Base-by-base conservation (phyloP, 2,329 filamentous ascomycete species). In the Trichophyton equinum region DNA sequence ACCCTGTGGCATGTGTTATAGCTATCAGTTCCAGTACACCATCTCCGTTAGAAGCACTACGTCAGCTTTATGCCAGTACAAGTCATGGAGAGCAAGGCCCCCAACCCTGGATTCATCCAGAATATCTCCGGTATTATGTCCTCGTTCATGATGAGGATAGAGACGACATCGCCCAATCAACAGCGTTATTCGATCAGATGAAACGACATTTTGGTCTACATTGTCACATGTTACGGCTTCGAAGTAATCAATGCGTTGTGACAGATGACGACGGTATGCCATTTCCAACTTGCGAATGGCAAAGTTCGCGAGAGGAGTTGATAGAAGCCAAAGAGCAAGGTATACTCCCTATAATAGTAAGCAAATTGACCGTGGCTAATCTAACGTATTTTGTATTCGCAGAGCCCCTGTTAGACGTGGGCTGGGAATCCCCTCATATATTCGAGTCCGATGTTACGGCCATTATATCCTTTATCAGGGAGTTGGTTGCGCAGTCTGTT, bases 161-260 rank as follows among this genome's bases (percentile, higher is more conserved):
- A 63, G 92, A 96, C 69, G 91, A 99, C 71, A 95, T 97, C 63
- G 84, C 84, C 42, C 88, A 91, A 74, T 95, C 91, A 11, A 92
- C 92, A 73, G 83, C 85, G 18, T 79, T 97, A 30, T 99, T 96
- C 73, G 94, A 99, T 67, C 90, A 96, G 73, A 99, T 99, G 95
- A 99, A 97, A 75, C 85, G 94, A n/a, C 90, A 96, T 74, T 89
- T 99, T 65, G 94, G 94, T 1, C 78, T 97, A 56, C 91, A 99
- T 74, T 99, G 94, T 71, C 94, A 99, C 74, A 79, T 99, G 9
- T 79, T 99, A 38, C 81, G 95, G 64, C 77, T 99, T 58, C 83
- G 92, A 67, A 95, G 89, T 68, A 87, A 85, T 42, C 88, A 91
- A 70, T 92, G 90, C 72, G 86, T 89, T 40, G 85, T 91, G 64